Percentiles rank a stretch among this genome's conserved stretches.
Evolutionary conservation across 108 stramenopile species (phyloP).

Genomic region (Nannochloropsis salina): DNA sequence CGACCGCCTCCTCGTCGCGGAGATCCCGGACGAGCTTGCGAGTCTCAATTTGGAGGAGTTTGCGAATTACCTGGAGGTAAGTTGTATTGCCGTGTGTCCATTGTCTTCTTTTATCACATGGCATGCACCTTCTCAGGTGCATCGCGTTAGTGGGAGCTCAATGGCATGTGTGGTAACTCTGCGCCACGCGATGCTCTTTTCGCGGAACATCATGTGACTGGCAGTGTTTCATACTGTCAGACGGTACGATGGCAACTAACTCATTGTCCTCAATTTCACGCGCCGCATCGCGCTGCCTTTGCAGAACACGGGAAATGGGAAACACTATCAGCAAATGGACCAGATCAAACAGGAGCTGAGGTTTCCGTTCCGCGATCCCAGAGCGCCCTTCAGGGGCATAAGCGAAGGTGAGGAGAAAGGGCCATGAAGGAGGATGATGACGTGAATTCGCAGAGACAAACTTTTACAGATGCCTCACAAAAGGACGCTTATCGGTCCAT

Average conservation of each 20-base stretch:
- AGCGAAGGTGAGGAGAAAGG: neutral
- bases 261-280: too few relatives aligned
- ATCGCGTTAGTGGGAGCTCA: too few relatives aligned
- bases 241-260: too few relatives aligned
- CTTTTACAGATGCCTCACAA: neutral
- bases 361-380: conserved; percentile 30
- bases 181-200: too few relatives aligned
- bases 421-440: neutral
- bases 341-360: conserved; percentile 44
- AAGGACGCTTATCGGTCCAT: neutral
- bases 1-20: neutral
- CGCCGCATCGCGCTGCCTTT: neutral
- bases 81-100: neutral
- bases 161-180: too few relatives aligned
- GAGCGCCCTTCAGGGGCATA: conserved; percentile 28
- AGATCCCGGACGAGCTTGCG: conserved; percentile 23
- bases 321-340: conserved; percentile 42
- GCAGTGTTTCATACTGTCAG: too few relatives aligned
- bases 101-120: neutral
- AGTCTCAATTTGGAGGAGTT: conserved; percentile 41
- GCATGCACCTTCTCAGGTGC: neutral
- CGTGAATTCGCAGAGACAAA: neutral
- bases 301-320: conserved; percentile 35
- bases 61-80: conserved; percentile 44
- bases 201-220: too few relatives aligned